These are phyloP conservation scores for Epichloe glyceriae DNA, from an alignment of 2,329 filamentous ascomycete species.

Conservation along the genomic window DNA sequence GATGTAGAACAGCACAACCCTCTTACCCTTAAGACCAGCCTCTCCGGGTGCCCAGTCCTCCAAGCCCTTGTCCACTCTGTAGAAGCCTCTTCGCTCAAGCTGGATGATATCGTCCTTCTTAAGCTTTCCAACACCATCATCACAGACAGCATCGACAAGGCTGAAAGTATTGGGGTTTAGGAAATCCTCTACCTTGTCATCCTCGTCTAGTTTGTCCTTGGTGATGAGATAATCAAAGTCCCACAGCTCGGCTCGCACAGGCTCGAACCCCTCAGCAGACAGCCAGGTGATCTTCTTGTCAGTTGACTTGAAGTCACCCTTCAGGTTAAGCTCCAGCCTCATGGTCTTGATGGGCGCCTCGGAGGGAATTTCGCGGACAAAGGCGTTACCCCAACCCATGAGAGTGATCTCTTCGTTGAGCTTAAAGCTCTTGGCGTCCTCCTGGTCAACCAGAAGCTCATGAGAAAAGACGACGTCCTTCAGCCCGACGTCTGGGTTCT, in stretches of 20 bases:
- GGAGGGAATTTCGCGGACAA: conserved; percentile 54
- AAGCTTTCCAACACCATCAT: conserved; percentile 64
- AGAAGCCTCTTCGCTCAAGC: conserved; percentile 88
- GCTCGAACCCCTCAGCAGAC: conserved; percentile 58
- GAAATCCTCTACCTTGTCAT: conserved; percentile 75
- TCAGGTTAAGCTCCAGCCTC: conserved; percentile 76
- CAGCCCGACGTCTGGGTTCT: conserved; percentile 71
- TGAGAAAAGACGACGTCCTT: conserved; percentile 76
- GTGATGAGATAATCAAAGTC: conserved; percentile 93
- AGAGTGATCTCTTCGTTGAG: conserved; percentile 84
- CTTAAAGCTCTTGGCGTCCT: conserved; percentile 68
- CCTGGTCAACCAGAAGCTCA: conserved; percentile 72
- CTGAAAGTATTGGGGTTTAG: conserved; percentile 65
- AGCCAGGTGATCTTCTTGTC: conserved; percentile 97
- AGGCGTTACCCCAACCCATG: conserved; percentile 92
- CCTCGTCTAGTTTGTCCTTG: conserved; percentile 86
- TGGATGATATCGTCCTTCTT: conserved; percentile 89
- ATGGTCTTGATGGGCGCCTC: conserved; percentile 52
- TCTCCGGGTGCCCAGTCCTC: conserved; percentile 36
- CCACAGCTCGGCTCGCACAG: conserved; percentile 74
- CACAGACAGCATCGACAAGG: conserved; percentile 62
- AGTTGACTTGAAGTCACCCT: conserved; percentile 88
- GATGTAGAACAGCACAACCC: conserved; percentile 42
- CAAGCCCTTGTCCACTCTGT: conserved; percentile 61
- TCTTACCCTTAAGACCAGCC: conserved; percentile 33